Conservation (phyloP, 495 filamentous ascomycete genomes). For the Clavariopsis aquatica region DNA sequence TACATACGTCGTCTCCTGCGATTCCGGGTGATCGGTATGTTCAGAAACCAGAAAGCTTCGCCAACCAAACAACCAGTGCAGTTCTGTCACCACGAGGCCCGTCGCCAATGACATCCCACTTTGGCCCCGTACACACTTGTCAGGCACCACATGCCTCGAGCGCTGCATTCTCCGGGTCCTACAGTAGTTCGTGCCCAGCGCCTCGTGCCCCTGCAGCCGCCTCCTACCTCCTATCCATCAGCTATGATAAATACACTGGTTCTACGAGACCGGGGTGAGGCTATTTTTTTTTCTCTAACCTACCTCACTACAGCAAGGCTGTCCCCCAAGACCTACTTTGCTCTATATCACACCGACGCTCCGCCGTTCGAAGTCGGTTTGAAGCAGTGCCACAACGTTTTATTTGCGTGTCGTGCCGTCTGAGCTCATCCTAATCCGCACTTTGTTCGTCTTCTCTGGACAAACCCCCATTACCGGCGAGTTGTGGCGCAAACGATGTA, state of each 20-base stretch:
- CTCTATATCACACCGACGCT: not conserved
- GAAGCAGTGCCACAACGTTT: conserved; percentile 13
- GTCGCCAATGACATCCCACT: not conserved
- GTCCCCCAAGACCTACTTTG: not conserved
- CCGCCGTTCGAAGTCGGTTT: conserved; percentile 7
- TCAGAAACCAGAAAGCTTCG: not conserved
- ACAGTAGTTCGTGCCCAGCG: not conserved
- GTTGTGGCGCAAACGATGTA: not conserved
- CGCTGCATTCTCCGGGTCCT: too few species aligned
- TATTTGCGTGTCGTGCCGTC: conserved; percentile 11
- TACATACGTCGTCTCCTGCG: conserved; percentile 6
- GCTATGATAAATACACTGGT: not conserved
- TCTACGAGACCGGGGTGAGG: not conserved
- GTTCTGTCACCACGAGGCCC: not conserved
- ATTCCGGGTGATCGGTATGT: conserved; percentile 4
- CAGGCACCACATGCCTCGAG: not conserved
- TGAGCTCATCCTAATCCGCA: not conserved
- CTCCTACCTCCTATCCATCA: not conserved
- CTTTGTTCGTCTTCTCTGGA: not conserved
- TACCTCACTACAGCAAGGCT: not conserved
- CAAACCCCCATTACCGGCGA: too few species aligned
- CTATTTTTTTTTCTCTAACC: not conserved
- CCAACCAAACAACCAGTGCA: conserved; percentile 1
- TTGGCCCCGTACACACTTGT: not conserved
- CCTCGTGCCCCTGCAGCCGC: too few species aligned